Evolutionary conservation across 495 filamentous ascomycete genomes (phyloP), one percentile per base, ranked within the genome.

Genomic region (Trypethelium eluteriae): DNA sequence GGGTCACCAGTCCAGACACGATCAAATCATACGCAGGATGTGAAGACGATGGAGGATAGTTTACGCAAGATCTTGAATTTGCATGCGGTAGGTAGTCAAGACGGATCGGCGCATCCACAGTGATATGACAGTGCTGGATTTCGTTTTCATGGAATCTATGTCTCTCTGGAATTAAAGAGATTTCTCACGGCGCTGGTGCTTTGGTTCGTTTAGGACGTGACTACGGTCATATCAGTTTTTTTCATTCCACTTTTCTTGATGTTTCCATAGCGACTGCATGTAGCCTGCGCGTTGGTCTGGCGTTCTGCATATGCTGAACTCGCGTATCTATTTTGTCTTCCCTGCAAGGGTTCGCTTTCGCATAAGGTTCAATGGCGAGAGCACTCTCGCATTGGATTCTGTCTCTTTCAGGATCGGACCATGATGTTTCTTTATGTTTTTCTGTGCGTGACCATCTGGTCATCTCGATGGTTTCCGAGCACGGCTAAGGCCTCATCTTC

Each of bases 1-100:
- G 18, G 34, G 10, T 57, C 46, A n/a, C 44, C 53, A 35, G 38
- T 14, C 53, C 18, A 14, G 36, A 16, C 16, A 63, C 38, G 2
- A 63, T 25, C 62, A 62, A 3, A n/a, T 25, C 66, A 38, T 44
- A 25, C 64, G n/a, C 32, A 47, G 6, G 71, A 73, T 63, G 16
- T 73, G 12, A 57, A 64, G n/a, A 50, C 63, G n/a, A 73, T 72
- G 71, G 70, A 74, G 41, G 69, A 72, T 38, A 67, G 70, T 65
- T 46, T 74, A 39, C 66, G 67, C 7, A 66, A 69, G 11, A 70
- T 74, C 62, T 65, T 74, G 16, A 72, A 72, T 14, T 64, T 73
- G 64, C 67, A 71, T 68, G 66, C n/a, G 5, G 10, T 39, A 11
- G 35, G 50, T 16, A 36, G 2, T 11, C 53, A 7, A 14, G 32